Evolutionary conservation across 1,139 yeast species (phyloP), one percentile per base, ranked within the genome.

Genomic region (Lodderomyces pseudojiufengensis): DNA sequence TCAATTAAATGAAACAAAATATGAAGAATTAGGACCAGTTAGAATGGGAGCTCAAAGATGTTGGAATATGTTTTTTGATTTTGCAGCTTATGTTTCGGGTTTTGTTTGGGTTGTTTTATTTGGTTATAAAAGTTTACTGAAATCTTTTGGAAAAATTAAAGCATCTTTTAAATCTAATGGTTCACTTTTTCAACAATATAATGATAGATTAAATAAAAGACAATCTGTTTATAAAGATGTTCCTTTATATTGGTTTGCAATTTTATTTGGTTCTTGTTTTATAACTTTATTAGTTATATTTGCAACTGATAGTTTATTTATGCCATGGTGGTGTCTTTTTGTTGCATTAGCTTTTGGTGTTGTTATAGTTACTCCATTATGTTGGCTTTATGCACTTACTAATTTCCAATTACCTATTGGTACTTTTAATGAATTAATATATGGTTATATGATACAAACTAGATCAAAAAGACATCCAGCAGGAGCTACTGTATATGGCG

Each of bases 381-480:
- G 73, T 23, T 73, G 77, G 70, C 50, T 73, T 5, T 73, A 70
- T 43, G 78, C 78, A 0, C 52, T 69, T 15, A 69, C 77, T 10
- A 73, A 72, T 46, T 73, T 73, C 49, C 78, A 73, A 43, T 53
- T 73, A 27, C 73, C 78, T 1, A 66, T 73, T 24, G 78, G 78
- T 3, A 68, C 77, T 0, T 70, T 73, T 46, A 73, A 73, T 45
- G 78, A 73, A 48, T 55, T 73, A 20, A 47, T 72, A 2, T 72
- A 69, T 42, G 79, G 79, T 0, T 57, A 63, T 40, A 56, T 73
- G 63, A 61, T 70, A 4, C 70, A 73, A 45, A 46, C 51, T 14
- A 36, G 46, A 3, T 37, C 48, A 13, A 50, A 50, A 30, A 48
- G 51, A n/a, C 77, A 73, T 40, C 78, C 78, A 0, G 75, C 66